Base-by-base conservation (phyloP, 768 basidiomycete species). In the Pleurotus citrinopileatus region DNA sequence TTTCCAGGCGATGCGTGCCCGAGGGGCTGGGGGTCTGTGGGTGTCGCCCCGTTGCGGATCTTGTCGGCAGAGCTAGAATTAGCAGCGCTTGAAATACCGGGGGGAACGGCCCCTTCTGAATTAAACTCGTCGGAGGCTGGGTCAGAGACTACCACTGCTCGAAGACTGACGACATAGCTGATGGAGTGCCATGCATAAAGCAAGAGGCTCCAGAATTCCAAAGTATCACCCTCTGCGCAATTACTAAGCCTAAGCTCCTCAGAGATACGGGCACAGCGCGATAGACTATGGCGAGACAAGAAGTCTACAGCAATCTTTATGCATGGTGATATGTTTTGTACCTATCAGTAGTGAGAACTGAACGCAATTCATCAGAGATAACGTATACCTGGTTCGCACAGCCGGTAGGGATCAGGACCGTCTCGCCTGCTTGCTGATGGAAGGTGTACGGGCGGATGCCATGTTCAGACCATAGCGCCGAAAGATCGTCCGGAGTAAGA, bases 221-320 rank as follows among this genome's bases (percentile, higher is more conserved):
- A 22, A 23, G 13, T 13, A 22, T 50, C 47, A 8, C 15, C 12
- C 3, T 9, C 12, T 5, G n/a, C 15, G 10, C 10, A n/a, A 36
- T 13, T 8, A 12, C 10, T 7, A 17, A 19, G 13, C 13, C 47
- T 19, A 13, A 50, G 32, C 32, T 50, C n/a, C 17, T 13, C 15
- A 22, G 29, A 32, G 15, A 50, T 29, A 12, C 20, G 15, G n/a
- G 28, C 12, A 37, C 47, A 50, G 17, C 47, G 28, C 29, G 17
- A 8, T 34, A 50, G 29, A 50, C 47, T 50, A 15, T 50, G 47
- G 12, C n/a, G 29, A 29, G 29, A 34, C 8, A 50, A 22, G 22
- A 50, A 50, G 47, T 50, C 47, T 8, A 50, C 32, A 19, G 47
- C 47, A 19, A 50, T 23, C n/a, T 50, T 50, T 8, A 36, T 13